These are phyloP conservation scores for Heritiera littoralis DNA, from an alignment of 345 rosid species.

Conservation along the genomic window DNA sequence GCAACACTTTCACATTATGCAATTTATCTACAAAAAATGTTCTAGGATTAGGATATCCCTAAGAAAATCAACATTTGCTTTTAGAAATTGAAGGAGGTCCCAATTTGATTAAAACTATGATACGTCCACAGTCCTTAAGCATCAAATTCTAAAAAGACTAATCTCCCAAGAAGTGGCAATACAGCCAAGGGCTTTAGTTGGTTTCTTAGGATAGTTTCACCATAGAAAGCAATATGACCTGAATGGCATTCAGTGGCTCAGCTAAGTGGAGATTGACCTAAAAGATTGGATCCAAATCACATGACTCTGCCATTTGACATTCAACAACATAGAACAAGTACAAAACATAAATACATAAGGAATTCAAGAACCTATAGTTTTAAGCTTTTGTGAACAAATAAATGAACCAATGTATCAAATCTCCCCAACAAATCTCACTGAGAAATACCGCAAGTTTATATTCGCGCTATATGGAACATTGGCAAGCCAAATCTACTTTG, in stretches of 20 bases:
- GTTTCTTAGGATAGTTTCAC: neutral
- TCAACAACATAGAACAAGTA: neutral
- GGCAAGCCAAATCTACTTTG: neutral
- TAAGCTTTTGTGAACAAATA: neutral
- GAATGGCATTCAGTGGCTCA: neutral
- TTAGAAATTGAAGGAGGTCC: neutral
- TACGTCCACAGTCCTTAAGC: neutral
- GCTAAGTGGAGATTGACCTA: neutral
- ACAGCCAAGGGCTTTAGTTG: neutral
- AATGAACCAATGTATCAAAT: too few species aligned
- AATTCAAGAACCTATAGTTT: neutral
- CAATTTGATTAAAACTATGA: neutral
- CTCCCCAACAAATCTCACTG: neutral
- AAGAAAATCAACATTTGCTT: neutral
- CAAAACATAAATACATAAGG: neutral
- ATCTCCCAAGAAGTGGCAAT: neutral
- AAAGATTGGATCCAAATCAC: constrained; percentile 2
- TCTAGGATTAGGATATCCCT: neutral
- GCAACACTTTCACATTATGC: neutral
- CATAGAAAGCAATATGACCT: neutral
- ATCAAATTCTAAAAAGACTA: neutral
- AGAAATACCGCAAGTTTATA: neutral
- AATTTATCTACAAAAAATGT: neutral
- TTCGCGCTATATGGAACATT: neutral
- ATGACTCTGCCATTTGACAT: neutral